phyloP scores from a whole-genome alignment of 495 filamentous ascomycete genomes.

The Aspergillus cristatus region DNA sequence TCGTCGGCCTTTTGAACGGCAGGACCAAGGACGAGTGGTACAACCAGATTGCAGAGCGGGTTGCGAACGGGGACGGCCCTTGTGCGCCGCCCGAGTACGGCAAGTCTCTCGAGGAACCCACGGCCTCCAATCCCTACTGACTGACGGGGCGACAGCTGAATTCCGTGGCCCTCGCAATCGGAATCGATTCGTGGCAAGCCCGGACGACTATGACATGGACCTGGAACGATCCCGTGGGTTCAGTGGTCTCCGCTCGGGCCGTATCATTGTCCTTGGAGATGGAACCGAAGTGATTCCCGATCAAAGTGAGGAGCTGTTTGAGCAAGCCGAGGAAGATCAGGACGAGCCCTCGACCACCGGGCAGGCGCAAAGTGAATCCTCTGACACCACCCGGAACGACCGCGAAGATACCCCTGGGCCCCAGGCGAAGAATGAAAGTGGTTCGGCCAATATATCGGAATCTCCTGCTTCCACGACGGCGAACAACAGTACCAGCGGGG shows the following conservation, averaged over 20 bases:
- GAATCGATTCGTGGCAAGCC: constrained; percentile 84
- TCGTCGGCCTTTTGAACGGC: constrained; percentile 82
- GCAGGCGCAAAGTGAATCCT: constrained; percentile 40
- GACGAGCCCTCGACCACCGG: constrained; percentile 40
- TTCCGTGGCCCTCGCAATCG: constrained; percentile 65
- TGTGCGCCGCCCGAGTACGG: constrained; percentile 99
- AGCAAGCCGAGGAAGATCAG: constrained; percentile 73
- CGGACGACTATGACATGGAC: constrained; percentile 85
- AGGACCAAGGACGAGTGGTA: constrained; percentile 97
- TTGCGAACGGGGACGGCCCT: constrained; percentile 94
- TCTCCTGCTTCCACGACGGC: constrained; percentile 40
- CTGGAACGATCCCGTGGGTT: constrained; percentile 53
- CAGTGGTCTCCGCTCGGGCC: constrained; percentile 53
- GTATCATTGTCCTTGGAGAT: constrained; percentile 91
- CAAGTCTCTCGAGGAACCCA: constrained; percentile 55
- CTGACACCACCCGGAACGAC: constrained; percentile 31
- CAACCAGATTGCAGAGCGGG: constrained; percentile 83
- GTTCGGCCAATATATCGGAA: constrained; percentile 32
- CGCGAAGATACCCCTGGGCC: constrained; percentile 54
- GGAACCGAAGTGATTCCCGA: constrained; percentile 83
- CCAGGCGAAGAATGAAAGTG: constrained; percentile 20
- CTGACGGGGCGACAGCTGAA: constrained; percentile 63
- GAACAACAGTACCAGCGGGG: constrained; percentile 10
- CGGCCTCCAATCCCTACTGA: constrained; percentile 40
- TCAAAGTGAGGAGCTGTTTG: constrained; percentile 88